A percentile compares a stretch with the other conserved stretches of the same genome.
phyloP scores from a whole-genome alignment of 441 rosid species.

The Erodium texanum region DNA sequence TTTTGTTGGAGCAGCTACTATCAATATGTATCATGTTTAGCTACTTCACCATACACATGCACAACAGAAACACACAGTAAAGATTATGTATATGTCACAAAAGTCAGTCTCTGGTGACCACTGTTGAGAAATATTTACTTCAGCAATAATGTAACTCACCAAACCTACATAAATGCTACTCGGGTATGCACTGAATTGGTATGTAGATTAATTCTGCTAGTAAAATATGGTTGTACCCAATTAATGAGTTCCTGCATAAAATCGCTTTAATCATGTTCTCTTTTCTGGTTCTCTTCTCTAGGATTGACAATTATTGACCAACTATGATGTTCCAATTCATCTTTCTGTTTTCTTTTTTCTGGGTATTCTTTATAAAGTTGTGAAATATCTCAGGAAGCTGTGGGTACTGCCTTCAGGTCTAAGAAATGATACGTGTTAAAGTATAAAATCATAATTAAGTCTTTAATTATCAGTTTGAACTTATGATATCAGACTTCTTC shows the following conservation, averaged over 20 bases:
- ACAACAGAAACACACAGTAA: background rate
- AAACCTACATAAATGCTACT: conserved; percentile 4
- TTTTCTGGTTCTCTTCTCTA: background rate
- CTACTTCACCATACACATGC: background rate
- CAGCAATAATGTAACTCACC: background rate
- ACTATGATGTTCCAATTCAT: background rate
- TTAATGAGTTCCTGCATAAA: background rate
- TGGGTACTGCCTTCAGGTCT: too few relatives aligned
- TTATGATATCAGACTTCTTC: too few relatives aligned
- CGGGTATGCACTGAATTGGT: background rate
- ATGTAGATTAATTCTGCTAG: background rate
- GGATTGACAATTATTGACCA: background rate
- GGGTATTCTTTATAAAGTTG: background rate
- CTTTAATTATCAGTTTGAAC: too few relatives aligned
- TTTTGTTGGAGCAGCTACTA: background rate
- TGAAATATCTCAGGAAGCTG: background rate
- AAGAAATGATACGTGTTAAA: too few relatives aligned
- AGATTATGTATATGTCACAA: background rate
- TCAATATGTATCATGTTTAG: background rate
- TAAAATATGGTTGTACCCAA: background rate
- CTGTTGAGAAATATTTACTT: background rate
- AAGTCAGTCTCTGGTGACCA: background rate
- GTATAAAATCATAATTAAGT: too few relatives aligned
- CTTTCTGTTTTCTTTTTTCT: background rate
- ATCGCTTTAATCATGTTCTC: background rate